Evolutionary conservation across 345 rosid species (phyloP).

Genomic region (Barbarea vulgaris): DNA sequence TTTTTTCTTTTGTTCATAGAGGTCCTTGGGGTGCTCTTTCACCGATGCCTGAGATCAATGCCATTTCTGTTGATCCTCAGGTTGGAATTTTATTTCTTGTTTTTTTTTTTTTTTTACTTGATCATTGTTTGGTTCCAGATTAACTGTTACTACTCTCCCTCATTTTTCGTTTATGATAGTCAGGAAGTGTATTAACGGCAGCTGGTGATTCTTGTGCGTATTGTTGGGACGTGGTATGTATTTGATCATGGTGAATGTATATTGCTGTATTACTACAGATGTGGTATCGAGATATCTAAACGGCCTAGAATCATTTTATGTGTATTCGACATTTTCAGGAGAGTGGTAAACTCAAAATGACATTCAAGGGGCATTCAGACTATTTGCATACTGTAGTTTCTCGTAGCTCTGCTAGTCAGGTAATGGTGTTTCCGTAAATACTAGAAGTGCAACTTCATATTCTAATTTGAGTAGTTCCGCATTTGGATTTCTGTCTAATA

Average conservation of each 20-base stretch:
- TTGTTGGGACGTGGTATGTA: conserved; percentile 98
- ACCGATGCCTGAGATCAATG: conserved; percentile 89
- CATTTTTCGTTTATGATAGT: conserved; percentile 46
- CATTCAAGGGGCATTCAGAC: conserved; percentile 86
- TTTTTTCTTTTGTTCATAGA: conserved; percentile 40
- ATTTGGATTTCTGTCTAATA: conserved; percentile 5
- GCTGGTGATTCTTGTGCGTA: conserved; percentile 94
- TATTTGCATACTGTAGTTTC: conserved; percentile 82
- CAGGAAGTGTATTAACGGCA: conserved; percentile 78
- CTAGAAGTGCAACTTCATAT: neutral
- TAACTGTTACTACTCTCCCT: neutral
- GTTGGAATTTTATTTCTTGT: conserved; percentile 39
- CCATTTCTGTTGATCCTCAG: conserved; percentile 72
- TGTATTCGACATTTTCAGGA: conserved; percentile 59
- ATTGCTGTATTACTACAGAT: neutral
- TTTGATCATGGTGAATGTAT: conserved; percentile 40
- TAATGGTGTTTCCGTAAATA: conserved; percentile 28
- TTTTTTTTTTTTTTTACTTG: neutral
- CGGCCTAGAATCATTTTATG: neutral
- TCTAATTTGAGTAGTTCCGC: neutral
- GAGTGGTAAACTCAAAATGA: conserved; percentile 69
- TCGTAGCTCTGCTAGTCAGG: conserved; percentile 79
- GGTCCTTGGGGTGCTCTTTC: conserved; percentile 99
- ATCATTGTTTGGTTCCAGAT: conserved; percentile 14
- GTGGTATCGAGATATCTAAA: neutral